These are phyloP conservation scores for Diaporthe vexans DNA, from an alignment of 2,329 filamentous ascomycete species.

Conservation along the genomic window DNA sequence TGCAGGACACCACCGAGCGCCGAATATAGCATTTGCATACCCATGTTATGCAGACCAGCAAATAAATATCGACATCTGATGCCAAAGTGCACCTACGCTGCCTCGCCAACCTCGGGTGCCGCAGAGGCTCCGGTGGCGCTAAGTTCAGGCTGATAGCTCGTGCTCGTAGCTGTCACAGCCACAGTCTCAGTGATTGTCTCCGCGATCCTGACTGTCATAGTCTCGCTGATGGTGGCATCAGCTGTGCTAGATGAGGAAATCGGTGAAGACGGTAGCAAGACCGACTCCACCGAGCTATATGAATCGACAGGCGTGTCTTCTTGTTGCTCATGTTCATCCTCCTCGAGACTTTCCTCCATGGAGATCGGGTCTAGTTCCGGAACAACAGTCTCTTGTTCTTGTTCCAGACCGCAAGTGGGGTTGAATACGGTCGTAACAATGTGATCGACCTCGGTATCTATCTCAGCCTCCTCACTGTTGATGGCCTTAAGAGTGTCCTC, in stretches of 20 bases:
- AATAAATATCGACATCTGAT: neutral
- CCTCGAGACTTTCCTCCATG: neutral
- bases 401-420: neutral
- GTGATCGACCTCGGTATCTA: slow-evolving; percentile 12
- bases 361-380: neutral
- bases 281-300: neutral
- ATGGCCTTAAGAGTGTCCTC: slow-evolving; percentile 35
- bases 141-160: neutral
- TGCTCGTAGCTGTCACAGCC: slow-evolving; percentile 43
- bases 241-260: neutral
- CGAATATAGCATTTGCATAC: too few species aligned
- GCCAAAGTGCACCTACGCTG: neutral
- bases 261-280: neutral
- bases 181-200: slow-evolving; percentile 49
- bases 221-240: neutral
- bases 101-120: neutral
- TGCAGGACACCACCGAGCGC: too few species aligned
- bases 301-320: neutral
- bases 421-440: neutral
- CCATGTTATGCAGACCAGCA: neutral
- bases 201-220: neutral
- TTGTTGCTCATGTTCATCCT: neutral
- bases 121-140: neutral
- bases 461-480: slow-evolving; percentile 16
- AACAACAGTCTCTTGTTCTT: neutral